These are phyloP conservation scores for Murraya koenigii DNA, from an alignment of 345 rosid species.

Conservation along the genomic window DNA sequence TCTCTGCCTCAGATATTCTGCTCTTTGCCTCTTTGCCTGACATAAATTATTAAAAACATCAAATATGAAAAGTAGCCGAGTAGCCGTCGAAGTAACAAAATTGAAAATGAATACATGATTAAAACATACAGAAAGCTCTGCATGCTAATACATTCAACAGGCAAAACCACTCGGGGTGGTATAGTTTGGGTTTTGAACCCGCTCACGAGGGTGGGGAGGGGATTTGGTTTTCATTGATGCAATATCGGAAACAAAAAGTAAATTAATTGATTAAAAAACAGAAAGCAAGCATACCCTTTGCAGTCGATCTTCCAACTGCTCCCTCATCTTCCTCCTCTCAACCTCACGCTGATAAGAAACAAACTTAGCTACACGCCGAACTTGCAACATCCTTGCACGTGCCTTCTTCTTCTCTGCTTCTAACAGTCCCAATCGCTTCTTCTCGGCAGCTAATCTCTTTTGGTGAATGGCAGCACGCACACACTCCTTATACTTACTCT, in stretches of 20 bases:
- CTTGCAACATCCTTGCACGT: conserved; percentile 70
- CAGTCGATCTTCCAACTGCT: conserved; percentile 78
- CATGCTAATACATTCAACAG: background rate
- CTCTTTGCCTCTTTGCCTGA: conserved; percentile 59
- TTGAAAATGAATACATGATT: background rate
- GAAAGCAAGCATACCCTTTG: conserved; percentile 59
- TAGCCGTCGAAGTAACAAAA: background rate
- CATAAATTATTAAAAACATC: background rate
- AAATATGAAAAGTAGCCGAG: background rate
- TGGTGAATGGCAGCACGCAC: conserved; percentile 81
- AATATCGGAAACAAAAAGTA: background rate
- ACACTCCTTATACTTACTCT: conserved; percentile 87
- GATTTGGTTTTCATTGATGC: background rate
- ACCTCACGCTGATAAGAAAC: conserved; percentile 80
- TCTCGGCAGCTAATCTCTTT: conserved; percentile 91
- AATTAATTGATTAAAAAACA: background rate
- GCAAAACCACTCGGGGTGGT: background rate
- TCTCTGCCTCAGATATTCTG: conserved; percentile 89
- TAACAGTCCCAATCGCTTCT: conserved; percentile 75
- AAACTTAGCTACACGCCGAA: conserved; percentile 64
- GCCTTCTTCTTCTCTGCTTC: conserved; percentile 93
- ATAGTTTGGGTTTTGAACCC: background rate
- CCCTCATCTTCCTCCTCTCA: conserved; percentile 83
- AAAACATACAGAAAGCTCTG: background rate
- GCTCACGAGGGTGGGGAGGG: background rate